phyloP scores from a whole-genome alignment of 768 basidiomycete genomes.

The Chalciporus piperatus region DNA sequence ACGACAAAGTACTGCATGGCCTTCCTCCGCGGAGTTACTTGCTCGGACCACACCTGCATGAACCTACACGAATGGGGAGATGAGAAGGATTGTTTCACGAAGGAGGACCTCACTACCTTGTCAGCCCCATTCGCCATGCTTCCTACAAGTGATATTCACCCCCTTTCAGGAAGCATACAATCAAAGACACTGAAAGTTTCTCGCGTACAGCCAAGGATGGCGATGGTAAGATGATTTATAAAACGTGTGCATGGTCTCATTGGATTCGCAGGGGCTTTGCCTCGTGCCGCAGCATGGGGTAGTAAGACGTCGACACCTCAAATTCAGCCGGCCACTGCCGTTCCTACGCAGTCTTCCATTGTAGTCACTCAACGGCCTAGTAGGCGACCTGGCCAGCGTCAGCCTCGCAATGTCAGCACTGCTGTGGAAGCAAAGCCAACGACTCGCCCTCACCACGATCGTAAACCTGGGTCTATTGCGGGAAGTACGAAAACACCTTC shows the following conservation, averaged over 20 bases:
- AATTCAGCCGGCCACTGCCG: constrained; percentile 9
- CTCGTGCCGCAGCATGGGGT: constrained; percentile 67
- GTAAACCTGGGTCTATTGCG: constrained; percentile 36
- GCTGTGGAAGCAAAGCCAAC: constrained; percentile 35
- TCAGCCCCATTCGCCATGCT: constrained; percentile 37
- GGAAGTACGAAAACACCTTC: constrained; percentile 43
- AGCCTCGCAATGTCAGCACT: constrained; percentile 39
- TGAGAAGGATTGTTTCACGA: constrained; percentile 96
- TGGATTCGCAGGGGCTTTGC: constrained; percentile 44
- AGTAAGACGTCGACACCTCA: constrained; percentile 36
- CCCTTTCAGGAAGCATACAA: constrained; percentile 75
- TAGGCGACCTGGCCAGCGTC: constrained; percentile 49
- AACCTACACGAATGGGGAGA: constrained; percentile 98
- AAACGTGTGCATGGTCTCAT: constrained; percentile 6
- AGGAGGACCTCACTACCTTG: constrained; percentile 93
- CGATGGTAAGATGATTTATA: constrained; percentile 42
- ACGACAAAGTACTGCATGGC: constrained; percentile 98
- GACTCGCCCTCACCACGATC: constrained; percentile 40
- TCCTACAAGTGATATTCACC: constrained; percentile 2
- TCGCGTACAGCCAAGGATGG: constrained; percentile 55
- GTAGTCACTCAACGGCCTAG: constrained; percentile 35
- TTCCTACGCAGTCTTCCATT: constrained; percentile 18
- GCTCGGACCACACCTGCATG: constrained; percentile 88
- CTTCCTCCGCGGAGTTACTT: constrained; percentile 82
- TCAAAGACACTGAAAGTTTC: constrained; percentile 82